Evolutionary conservation across 495 filamentous ascomycete genomes (phyloP).

Genomic region (Penicillium soppii): DNA sequence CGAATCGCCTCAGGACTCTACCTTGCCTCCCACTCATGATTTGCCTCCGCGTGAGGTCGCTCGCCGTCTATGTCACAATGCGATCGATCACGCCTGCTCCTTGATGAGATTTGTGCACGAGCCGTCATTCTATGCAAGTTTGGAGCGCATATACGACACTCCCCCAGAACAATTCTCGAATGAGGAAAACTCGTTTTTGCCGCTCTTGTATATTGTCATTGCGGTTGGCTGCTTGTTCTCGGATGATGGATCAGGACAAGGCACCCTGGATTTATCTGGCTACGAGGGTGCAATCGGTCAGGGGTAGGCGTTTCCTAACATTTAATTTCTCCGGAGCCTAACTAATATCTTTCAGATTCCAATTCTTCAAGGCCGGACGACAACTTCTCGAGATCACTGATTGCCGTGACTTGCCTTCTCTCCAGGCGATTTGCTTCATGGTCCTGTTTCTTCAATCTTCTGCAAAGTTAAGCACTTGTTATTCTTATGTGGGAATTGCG

Average conservation of each 20-base stretch:
- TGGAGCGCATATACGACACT: conserved; percentile 78
- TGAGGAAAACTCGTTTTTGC: conserved; percentile 78
- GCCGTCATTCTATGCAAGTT: conserved; percentile 74
- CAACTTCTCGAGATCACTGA: conserved; percentile 87
- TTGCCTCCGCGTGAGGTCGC: conserved; percentile 71
- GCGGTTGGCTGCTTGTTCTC: conserved; percentile 85
- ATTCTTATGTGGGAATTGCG: conserved; percentile 89
- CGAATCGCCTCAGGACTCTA: conserved; percentile 58
- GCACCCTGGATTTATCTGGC: conserved; percentile 50
- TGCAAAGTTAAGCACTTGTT: conserved; percentile 88
- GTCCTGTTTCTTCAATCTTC: conserved; percentile 90
- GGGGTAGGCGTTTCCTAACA: conserved; percentile 55
- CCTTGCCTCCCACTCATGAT: conserved; percentile 57
- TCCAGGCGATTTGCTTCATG: conserved; percentile 90
- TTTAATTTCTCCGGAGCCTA: not conserved
- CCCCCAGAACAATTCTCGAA: conserved; percentile 66
- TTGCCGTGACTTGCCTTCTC: conserved; percentile 78
- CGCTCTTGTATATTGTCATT: conserved; percentile 78
- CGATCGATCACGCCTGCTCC: conserved; percentile 79
- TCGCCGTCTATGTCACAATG: conserved; percentile 67
- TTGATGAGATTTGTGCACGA: conserved; percentile 86
- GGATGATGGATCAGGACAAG: conserved; percentile 38
- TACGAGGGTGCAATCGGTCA: conserved; percentile 76
- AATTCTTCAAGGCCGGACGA: conserved; percentile 80
- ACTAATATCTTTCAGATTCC: conserved; percentile 55